Evolutionary conservation across 768 basidiomycete genomes (phyloP).

Genomic region (Lactarius vividus): DNA sequence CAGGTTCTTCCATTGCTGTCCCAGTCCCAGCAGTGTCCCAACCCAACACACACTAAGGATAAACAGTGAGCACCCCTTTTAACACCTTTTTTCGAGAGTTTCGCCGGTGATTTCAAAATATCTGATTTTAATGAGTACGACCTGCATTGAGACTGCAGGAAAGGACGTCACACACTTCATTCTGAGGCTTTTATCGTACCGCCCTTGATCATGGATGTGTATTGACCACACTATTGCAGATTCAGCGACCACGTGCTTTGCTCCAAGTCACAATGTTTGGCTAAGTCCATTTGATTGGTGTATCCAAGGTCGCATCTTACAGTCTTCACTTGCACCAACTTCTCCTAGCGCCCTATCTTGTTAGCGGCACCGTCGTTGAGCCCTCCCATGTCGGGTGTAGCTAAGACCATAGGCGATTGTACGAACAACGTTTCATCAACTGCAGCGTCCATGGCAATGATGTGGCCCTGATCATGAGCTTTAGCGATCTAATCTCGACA

Average conservation of each 20-base stretch:
- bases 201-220: background rate
- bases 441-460: too few species aligned
- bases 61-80: constrained; percentile 11
- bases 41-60: background rate
- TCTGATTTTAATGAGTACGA: constrained; percentile 37
- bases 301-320: background rate
- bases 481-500: too few species aligned
- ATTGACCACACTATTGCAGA: constrained; percentile 8
- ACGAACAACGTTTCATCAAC: background rate
- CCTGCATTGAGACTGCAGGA: constrained; percentile 31
- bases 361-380: background rate
- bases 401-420: background rate
- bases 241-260: background rate
- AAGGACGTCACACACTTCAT: constrained; percentile 14
- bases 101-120: constrained; percentile 32
- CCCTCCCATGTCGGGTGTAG: background rate
- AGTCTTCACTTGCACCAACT: background rate
- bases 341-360: background rate
- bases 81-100: background rate
- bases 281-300: background rate
- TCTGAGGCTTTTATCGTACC: constrained; percentile 19
- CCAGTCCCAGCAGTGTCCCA: too few species aligned
- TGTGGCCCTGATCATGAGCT: too few species aligned
- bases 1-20: background rate
- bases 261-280: background rate